phyloP scores from a whole-genome alignment of 306 rosid species.

The Astragalus glycyphyllos region DNA sequence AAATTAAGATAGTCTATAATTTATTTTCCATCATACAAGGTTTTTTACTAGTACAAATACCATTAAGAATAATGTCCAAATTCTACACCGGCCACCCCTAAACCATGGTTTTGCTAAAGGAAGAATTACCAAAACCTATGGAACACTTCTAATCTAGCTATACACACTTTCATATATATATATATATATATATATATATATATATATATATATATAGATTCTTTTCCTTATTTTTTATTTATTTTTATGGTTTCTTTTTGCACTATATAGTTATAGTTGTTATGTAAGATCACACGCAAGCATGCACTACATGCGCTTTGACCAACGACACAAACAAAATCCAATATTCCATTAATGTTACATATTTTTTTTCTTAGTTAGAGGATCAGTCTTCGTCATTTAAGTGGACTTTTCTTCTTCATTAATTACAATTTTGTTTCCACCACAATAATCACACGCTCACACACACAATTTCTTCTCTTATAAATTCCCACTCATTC shows the following conservation, averaged over 20 bases:
- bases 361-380: neutral
- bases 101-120: too few species aligned
- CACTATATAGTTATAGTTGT: neutral
- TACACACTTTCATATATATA: too few species aligned
- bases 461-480: neutral
- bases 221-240: neutral
- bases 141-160: neutral
- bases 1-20: too few species aligned
- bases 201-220: too few species aligned
- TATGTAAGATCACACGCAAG: slow-evolving; percentile 48
- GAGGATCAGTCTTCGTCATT: slow-evolving; percentile 5
- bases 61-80: too few species aligned
- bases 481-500: slow-evolving; percentile 40
- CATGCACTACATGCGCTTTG: slow-evolving; percentile 47
- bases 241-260: neutral
- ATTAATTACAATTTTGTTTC: too few species aligned
- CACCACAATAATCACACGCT: neutral
- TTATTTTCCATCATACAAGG: too few species aligned
- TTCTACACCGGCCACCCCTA: too few species aligned
- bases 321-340: slow-evolving; percentile 36
- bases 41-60: too few species aligned
- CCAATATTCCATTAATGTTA: neutral
- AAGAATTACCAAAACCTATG: neutral
- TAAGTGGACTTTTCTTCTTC: slow-evolving; percentile 37
- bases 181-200: too few species aligned